Evolutionary conservation across 2,329 filamentous ascomycete genomes (phyloP).

Genomic region (Penicillium sclerotigenum): DNA sequence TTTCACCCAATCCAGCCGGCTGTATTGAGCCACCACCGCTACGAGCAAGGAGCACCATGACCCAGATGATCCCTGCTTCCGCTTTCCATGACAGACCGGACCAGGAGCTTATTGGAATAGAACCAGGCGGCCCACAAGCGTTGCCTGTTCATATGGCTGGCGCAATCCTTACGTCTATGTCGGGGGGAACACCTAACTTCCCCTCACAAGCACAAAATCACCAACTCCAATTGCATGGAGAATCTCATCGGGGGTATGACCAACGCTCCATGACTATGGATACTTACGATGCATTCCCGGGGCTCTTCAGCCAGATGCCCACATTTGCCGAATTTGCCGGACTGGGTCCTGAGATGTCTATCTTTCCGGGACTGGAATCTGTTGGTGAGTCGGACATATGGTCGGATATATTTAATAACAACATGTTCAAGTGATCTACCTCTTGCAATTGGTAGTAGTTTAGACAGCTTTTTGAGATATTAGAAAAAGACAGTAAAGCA

Average conservation of each 20-base stretch:
- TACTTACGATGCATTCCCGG: neutral
- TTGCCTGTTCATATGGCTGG: no score
- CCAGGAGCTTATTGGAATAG: no score
- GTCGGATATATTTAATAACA: neutral
- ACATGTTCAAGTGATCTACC: neutral
- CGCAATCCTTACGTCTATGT: no score
- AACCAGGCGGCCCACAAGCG: no score
- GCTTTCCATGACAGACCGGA: no score
- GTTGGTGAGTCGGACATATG: neutral
- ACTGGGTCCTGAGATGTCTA: neutral
- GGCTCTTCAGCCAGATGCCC: neutral
- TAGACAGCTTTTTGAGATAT: neutral
- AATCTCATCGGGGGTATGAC: no score
- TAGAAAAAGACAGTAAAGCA: neutral
- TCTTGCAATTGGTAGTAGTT: neutral
- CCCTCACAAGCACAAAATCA: no score
- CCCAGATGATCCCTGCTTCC: no score
- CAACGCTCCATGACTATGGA: no score
- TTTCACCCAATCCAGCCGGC: neutral
- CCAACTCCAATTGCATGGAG: no score
- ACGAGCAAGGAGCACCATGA: no score
- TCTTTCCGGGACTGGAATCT: neutral
- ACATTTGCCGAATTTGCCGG: neutral
- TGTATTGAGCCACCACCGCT: neutral
- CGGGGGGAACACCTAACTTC: no score